These are phyloP conservation scores for Pyrenopolyporus hunteri DNA, from an alignment of 495 filamentous ascomycete genomes.

Conservation along the genomic window DNA sequence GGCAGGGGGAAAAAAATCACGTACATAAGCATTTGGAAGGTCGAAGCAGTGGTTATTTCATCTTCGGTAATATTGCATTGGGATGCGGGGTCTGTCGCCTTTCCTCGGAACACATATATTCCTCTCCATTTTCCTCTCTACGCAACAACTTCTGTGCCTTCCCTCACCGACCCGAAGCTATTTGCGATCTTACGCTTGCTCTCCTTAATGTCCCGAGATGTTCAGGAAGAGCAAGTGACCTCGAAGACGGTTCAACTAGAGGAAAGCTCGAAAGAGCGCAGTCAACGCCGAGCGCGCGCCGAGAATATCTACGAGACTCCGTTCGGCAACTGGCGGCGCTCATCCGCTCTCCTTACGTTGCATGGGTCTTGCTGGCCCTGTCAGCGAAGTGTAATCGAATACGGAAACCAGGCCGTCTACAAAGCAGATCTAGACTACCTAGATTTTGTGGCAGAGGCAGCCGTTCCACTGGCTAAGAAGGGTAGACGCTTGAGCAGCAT, in stretches of 20 bases:
- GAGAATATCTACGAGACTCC: slow-evolving; percentile 2
- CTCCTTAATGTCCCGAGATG: neutral
- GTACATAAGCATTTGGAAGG: slow-evolving; percentile 48
- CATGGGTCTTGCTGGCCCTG: neutral
- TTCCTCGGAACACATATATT: slow-evolving; percentile 43
- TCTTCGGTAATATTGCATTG: slow-evolving; percentile 53
- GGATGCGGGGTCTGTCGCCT: slow-evolving; percentile 43
- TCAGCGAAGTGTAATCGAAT: slow-evolving; percentile 2
- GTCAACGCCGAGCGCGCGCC: neutral
- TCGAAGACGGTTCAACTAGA: neutral
- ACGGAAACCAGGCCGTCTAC: neutral
- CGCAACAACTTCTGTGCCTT: neutral
- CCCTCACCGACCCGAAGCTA: neutral
- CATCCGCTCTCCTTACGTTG: neutral
- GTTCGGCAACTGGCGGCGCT: neutral
- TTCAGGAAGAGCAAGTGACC: neutral
- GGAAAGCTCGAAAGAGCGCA: neutral
- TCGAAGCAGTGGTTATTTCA: slow-evolving; percentile 43
- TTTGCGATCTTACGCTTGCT: neutral
- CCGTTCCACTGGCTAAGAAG: neutral
- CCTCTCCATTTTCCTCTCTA: slow-evolving; percentile 26
- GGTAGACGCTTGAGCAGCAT: slow-evolving; percentile 6
- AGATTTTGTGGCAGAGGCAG: neutral
- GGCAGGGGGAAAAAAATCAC: slow-evolving; percentile 30
- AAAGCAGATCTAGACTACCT: neutral